Evolutionary conservation across 768 basidiomycete genomes (phyloP).

Genomic region (Tephrocybe sp.): DNA sequence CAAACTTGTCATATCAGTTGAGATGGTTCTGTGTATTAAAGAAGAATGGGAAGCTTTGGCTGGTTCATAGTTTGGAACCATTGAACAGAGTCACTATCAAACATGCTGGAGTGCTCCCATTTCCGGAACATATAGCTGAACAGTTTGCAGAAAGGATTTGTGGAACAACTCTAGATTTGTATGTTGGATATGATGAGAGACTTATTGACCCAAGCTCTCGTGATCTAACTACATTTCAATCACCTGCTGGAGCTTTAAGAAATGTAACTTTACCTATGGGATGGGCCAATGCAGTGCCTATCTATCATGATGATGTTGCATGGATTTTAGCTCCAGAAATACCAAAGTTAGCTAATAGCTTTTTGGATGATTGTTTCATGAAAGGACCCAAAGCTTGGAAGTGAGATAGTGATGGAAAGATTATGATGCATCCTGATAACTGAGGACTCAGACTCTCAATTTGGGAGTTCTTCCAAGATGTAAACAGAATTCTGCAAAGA

Average conservation of each 20-base stretch:
- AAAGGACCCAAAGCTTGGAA: no score
- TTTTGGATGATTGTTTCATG: no score
- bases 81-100: conserved; percentile 35
- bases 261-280: background rate
- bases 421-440: conserved; percentile 36
- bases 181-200: no score
- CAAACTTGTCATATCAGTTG: background rate
- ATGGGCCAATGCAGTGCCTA: no score
- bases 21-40: conserved; percentile 20
- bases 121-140: conserved; percentile 33
- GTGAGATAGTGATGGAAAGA: conserved; percentile 20
- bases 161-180: conserved; percentile 32
- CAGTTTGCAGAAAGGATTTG: conserved; percentile 24
- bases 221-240: background rate
- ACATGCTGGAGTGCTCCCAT: conserved; percentile 33
- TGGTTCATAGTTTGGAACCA: conserved; percentile 38
- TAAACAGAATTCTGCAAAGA: conserved; percentile 38
- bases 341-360: no score
- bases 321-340: no score
- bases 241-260: background rate
- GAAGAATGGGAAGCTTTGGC: conserved; percentile 22
- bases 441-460: conserved; percentile 33
- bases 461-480: conserved; percentile 35
- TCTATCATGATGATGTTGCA: no score
- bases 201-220: no score